Base-by-base conservation (phyloP, 371 early-diverging fungal genomes). In the Mucor circinelloides region DNA sequence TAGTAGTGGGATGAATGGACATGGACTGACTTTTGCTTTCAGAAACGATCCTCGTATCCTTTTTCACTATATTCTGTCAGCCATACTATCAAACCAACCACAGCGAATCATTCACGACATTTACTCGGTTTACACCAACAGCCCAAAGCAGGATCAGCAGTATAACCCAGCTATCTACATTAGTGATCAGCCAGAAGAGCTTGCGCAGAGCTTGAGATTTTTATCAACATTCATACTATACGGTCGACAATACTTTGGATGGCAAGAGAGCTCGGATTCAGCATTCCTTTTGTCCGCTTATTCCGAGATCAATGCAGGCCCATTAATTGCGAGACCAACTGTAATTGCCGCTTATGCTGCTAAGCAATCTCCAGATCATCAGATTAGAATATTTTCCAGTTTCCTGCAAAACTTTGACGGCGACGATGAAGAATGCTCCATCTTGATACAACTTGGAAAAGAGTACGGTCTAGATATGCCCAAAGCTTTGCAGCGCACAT, bases 331-430 rank as follows among this genome's bases (percentile, higher is more conserved):
- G 15, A 36, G 64, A 38, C 76, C 76, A 6, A 55, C 61, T 15
- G 58, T 68, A 2, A 66, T 73, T 62, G 67, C 71, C 2, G 52
- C 66, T 8, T 73, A 70, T 31, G 70, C 73, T 32, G 63, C 76
- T 1, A 64, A 68, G 36, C 65, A 63, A 30, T 25, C 73, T 5
- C 40, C 48, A 15, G 27, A 63, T 13, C 27, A 59, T 21, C 76
- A 76, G 44, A 56, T 66, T 6, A 56, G 23, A 2, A 56, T 73
- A 1, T 70, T 63, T 19, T 73, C 73, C n/a, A 44, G 63, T 8
- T 76, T 76, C 52, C 64, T 76, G 6, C 30, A 73, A 50, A 64
- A 59, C 3, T 71, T 66, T 69, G 63, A 66, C 17, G 72, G 75
- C 21, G 75, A 75, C 21, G 58, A 62, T 13, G 67, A 71, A 7